phyloP scores from a whole-genome alignment of 2,329 filamentous ascomycete species.

The Lachnellula arida region DNA sequence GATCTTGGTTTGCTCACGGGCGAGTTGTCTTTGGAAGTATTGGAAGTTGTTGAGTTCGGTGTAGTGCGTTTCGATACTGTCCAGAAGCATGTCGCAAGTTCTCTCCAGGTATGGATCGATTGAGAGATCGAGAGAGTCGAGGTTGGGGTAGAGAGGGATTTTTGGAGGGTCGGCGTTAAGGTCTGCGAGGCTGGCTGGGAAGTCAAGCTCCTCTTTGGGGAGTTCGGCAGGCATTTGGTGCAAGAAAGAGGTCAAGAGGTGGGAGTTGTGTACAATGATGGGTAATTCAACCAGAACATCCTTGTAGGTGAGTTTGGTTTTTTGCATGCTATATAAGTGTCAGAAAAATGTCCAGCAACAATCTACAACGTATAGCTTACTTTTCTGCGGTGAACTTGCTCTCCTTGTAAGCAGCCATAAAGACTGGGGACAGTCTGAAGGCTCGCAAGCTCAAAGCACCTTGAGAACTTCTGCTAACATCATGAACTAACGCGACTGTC shows the following conservation, averaged over 20 bases:
- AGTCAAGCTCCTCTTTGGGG: conserved; percentile 61
- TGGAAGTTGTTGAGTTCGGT: conserved; percentile 99
- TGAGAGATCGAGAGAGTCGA: conserved; percentile 79
- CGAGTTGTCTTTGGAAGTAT: conserved; percentile 90
- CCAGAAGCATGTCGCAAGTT: conserved; percentile 91
- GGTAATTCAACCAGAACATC: conserved; percentile 91
- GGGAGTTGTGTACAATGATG: conserved; percentile 89
- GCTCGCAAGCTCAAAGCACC: conserved; percentile 85
- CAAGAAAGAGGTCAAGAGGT: conserved; percentile 90
- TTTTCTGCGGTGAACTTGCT: conserved; percentile 92
- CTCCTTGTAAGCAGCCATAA: conserved; percentile 93
- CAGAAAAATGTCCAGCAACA: conserved; percentile 4
- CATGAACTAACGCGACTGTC: conserved; percentile 86
- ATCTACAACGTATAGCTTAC: conserved; percentile 49
- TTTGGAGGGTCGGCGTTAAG: conserved; percentile 61
- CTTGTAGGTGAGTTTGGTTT: conserved; percentile 87
- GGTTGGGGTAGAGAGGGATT: conserved; percentile 76
- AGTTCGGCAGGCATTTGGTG: conserved; percentile 78
- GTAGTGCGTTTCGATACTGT: conserved; percentile 96
- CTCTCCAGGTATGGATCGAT: conserved; percentile 98
- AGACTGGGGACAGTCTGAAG: conserved; percentile 80
- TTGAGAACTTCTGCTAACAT: conserved; percentile 91
- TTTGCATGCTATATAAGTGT: conserved; percentile 66
- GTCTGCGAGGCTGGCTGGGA: conserved; percentile 74
- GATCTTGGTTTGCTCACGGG: conserved; percentile 94